These are phyloP conservation scores for Pestalotiopsis sp. DNA, from an alignment of 2,329 filamentous ascomycete genomes.

Conservation along the genomic window DNA sequence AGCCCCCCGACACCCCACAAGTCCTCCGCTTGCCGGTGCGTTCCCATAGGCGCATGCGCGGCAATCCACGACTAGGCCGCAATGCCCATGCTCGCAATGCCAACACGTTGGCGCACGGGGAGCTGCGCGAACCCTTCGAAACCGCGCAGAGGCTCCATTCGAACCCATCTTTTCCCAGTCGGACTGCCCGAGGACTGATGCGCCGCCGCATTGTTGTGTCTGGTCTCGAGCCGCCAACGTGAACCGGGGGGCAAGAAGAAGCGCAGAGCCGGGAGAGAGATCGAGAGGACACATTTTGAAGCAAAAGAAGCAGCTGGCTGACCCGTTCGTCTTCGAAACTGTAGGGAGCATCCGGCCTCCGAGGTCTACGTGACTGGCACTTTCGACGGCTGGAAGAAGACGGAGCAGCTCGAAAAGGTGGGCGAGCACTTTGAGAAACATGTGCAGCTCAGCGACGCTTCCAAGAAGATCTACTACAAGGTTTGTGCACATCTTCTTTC, in stretches of 20 bases:
- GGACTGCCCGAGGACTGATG: not conserved
- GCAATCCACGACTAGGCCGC: not conserved
- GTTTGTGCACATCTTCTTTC: conserved; percentile 49
- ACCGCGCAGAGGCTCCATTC: not conserved
- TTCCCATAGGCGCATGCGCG: not conserved
- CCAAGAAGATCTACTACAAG: conserved; percentile 90
- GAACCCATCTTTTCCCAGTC: not conserved
- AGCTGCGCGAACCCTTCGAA: not conserved
- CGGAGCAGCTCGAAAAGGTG: conserved; percentile 76
- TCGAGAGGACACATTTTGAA: not conserved
- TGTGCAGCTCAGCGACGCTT: conserved; percentile 66
- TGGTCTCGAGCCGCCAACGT: not conserved
- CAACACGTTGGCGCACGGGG: not conserved
- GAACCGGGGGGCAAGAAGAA: not conserved
- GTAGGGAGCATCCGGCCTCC: conserved; percentile 78
- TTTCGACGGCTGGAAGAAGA: conserved; percentile 93
- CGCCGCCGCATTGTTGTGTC: not conserved
- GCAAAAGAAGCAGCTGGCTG: not conserved
- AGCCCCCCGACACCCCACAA: conserved; percentile 28
- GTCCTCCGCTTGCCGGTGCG: not conserved
- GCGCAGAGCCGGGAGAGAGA: not conserved
- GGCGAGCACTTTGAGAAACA: conserved; percentile 76
- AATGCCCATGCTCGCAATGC: not conserved
- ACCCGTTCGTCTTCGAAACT: conserved; percentile 17
- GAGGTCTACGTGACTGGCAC: conserved; percentile 95